A percentile compares a stretch with the other conserved stretches of the same genome.
Conservation (phyloP, 768 basidiomycete genomes). For the Boletus insuetus region DNA sequence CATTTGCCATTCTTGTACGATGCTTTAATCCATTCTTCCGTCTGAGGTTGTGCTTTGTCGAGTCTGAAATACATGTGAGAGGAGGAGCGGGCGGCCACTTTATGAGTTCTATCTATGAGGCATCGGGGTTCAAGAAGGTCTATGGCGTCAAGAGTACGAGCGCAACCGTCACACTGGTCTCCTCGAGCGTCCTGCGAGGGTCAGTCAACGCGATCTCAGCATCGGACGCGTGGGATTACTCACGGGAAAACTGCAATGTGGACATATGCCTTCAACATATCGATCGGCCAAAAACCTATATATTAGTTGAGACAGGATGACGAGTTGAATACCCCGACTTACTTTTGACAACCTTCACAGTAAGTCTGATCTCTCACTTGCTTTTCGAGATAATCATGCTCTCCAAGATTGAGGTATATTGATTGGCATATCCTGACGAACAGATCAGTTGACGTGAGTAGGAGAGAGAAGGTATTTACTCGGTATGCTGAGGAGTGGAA, state of each 20-base stretch:
- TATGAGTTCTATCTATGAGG: constrained; percentile 78
- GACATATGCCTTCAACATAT: constrained; percentile 97
- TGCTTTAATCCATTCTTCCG: constrained; percentile 85
- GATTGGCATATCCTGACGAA: constrained; percentile 78
- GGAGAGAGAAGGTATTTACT: constrained; percentile 47
- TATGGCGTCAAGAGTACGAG: constrained; percentile 87
- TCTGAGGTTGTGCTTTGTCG: constrained; percentile 73
- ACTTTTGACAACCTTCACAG: constrained; percentile 90
- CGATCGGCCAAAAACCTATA: constrained; percentile 91
- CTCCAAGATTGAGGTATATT: constrained; percentile 80
- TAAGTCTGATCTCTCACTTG: constrained; percentile 92
- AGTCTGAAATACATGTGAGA: constrained; percentile 92
- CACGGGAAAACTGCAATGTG: constrained; percentile 85
- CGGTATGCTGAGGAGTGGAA: constrained; percentile 83
- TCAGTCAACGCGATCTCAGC: neutral
- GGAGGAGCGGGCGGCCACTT: constrained; percentile 70
- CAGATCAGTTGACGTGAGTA: neutral
- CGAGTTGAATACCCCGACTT: constrained; percentile 16
- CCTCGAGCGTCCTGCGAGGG: constrained; percentile 82
- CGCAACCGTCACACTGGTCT: constrained; percentile 96
- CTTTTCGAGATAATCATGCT: constrained; percentile 72
- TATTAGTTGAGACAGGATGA: constrained; percentile 7
- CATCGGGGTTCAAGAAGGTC: constrained; percentile 96
- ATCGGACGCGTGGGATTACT: constrained; percentile 15
- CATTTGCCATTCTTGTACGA: constrained; percentile 84